These are phyloP conservation scores for Talaromyces thailandensis DNA, from an alignment of 495 filamentous ascomycete genomes.

Conservation along the genomic window DNA sequence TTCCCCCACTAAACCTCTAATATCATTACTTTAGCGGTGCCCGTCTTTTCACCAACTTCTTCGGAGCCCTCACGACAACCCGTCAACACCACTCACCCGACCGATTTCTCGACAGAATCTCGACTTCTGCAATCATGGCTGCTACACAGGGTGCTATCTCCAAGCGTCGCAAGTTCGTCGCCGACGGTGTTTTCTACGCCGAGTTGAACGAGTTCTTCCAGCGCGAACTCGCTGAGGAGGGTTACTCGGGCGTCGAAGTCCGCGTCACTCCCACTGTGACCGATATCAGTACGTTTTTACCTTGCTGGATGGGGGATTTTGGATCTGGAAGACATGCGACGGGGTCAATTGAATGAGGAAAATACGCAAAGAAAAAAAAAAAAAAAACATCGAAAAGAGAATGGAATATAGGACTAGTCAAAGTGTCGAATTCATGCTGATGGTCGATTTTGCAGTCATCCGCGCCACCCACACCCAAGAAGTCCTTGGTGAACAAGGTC, in stretches of 20 bases:
- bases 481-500: slow-evolving; percentile 98
- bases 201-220: slow-evolving; percentile 99
- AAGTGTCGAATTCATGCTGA: slow-evolving; percentile 12
- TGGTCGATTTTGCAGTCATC: slow-evolving; percentile 53
- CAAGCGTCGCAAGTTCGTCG: slow-evolving; percentile 99
- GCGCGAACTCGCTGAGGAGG: slow-evolving; percentile 98
- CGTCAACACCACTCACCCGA: slow-evolving; percentile 14
- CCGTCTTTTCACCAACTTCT: slow-evolving; percentile 8
- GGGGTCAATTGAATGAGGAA: background rate
- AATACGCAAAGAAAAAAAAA: background rate
- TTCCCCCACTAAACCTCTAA: slow-evolving; percentile 33
- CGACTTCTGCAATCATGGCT: slow-evolving; percentile 45
- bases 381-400: slow-evolving; percentile 3
- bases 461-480: slow-evolving; percentile 99
- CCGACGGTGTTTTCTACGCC: slow-evolving; percentile 99
- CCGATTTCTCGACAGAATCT: slow-evolving; percentile 25
- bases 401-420: slow-evolving; percentile 1
- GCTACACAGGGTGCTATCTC: slow-evolving; percentile 68
- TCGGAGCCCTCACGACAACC: background rate
- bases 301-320: slow-evolving; percentile 8
- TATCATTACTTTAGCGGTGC: background rate
- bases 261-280: slow-evolving; percentile 99
- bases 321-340: slow-evolving; percentile 3
- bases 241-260: slow-evolving; percentile 99
- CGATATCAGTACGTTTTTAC: slow-evolving; percentile 75